Evolutionary conservation across 1,284 basidiomycete species (phyloP).

Genomic region (Inonotus hispidus): DNA sequence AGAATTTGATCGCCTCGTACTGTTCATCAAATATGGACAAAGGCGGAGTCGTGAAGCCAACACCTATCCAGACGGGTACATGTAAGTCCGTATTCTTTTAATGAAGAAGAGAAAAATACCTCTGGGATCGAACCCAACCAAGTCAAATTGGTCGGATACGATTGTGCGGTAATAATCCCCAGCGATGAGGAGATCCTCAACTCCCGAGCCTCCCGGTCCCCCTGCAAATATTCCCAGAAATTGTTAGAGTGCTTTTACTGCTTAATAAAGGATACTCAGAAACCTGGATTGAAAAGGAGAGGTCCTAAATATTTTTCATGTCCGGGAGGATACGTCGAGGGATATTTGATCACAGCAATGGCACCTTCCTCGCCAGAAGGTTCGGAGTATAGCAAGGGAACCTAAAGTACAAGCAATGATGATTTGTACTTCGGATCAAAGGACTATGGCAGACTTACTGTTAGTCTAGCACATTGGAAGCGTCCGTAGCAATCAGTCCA

Average conservation of each 20-base stretch:
- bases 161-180: conserved; percentile 13
- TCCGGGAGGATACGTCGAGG: conserved; percentile 23
- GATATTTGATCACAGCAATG: conserved; percentile 27
- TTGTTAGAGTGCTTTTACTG: neutral
- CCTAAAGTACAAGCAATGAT: conserved; percentile 18
- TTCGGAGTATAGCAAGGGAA: conserved; percentile 29
- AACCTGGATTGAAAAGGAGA: conserved; percentile 31
- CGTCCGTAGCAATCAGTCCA: conserved; percentile 9
- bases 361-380: conserved; percentile 25
- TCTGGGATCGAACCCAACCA: conserved; percentile 33
- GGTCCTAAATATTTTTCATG: conserved; percentile 28
- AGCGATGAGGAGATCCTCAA: conserved; percentile 16
- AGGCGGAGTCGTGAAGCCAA: conserved; percentile 18
- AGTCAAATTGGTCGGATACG: conserved; percentile 28
- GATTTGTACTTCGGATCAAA: neutral
- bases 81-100: neutral
- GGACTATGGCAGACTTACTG: neutral
- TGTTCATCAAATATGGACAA: conserved; percentile 6
- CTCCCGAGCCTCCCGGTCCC: conserved; percentile 30
- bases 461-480: conserved; percentile 11
- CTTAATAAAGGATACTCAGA: neutral
- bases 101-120: conserved; percentile 15
- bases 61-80: conserved; percentile 5
- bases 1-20: conserved; percentile 9
- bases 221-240: conserved; percentile 16